A percentile compares a stretch with the other conserved stretches of the same genome.
phyloP scores from a whole-genome alignment of 169 alveolate genomes.

The Plasmodium knowlesi region DNA sequence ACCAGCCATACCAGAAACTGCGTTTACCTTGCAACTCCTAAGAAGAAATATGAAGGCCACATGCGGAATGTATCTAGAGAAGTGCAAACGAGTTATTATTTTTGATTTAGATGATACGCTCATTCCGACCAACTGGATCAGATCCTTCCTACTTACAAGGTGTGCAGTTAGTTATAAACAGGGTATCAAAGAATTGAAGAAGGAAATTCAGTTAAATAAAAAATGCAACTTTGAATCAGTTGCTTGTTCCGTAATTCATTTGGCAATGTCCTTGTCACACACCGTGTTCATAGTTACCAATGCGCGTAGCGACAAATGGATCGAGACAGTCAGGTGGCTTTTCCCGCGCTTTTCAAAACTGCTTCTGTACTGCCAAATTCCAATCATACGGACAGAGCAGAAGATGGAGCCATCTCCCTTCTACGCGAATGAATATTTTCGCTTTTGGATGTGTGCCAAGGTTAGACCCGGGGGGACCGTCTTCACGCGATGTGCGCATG shows the following conservation, averaged over 20 bases:
- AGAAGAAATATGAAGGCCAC: background rate
- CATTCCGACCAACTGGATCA: conserved; percentile 88
- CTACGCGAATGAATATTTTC: conserved; percentile 81
- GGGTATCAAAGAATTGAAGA: conserved; percentile 72
- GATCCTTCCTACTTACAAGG: conserved; percentile 64
- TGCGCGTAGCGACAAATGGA: conserved; percentile 87
- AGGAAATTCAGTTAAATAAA: conserved; percentile 81
- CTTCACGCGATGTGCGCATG: background rate
- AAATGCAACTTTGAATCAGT: conserved; percentile 77
- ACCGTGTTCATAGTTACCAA: conserved; percentile 88
- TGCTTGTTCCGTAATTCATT: conserved; percentile 75
- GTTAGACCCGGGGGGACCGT: conserved; percentile 29
- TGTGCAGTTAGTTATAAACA: conserved; percentile 62
- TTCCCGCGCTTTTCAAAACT: conserved; percentile 84
- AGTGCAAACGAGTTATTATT: conserved; percentile 69
- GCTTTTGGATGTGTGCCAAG: conserved; percentile 89
- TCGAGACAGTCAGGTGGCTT: conserved; percentile 82
- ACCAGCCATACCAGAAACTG: background rate
- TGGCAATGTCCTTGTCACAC: conserved; percentile 79
- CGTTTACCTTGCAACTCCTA: background rate
- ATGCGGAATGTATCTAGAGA: conserved; percentile 29
- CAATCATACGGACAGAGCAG: conserved; percentile 82
- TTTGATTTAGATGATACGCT: conserved; percentile 88
- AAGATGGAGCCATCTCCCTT: conserved; percentile 82
- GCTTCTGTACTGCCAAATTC: conserved; percentile 78